Evolutionary conservation across 2,329 filamentous ascomycete species (phyloP).

Genomic region (Colletotrichum sp.): DNA sequence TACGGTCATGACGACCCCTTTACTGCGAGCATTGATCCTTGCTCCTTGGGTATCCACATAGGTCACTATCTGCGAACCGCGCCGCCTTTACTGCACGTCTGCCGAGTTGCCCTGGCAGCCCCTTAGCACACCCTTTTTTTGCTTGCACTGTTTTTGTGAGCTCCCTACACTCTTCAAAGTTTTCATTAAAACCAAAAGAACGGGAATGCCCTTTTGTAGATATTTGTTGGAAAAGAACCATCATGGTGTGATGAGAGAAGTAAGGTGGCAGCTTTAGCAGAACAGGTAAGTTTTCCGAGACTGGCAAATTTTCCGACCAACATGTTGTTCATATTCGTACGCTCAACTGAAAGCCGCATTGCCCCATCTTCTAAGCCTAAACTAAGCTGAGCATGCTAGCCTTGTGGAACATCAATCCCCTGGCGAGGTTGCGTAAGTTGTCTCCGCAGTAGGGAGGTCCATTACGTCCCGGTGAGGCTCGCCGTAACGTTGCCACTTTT

Average conservation of each 20-base stretch:
- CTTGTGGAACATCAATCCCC: background rate
- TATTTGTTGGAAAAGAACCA: accelerated
- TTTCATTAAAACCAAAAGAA: background rate
- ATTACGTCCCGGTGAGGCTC: background rate
- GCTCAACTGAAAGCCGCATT: background rate
- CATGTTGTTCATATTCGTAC: background rate
- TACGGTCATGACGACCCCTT: background rate
- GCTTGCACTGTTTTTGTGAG: background rate
- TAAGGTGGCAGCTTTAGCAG: background rate
- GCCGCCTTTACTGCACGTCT: background rate
- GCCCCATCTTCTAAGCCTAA: background rate
- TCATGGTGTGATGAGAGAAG: background rate
- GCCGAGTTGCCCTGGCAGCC: background rate
- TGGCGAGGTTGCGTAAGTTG: background rate
- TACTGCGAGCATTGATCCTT: background rate
- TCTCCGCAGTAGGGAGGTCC: background rate
- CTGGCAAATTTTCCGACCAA: background rate
- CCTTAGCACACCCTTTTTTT: background rate
- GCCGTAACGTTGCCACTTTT: background rate
- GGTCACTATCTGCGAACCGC: background rate
- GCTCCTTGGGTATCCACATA: background rate
- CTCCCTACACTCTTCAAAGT: background rate
- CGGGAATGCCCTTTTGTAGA: background rate
- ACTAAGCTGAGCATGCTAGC: background rate
- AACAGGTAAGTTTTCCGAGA: background rate